Conservation (phyloP, 306 rosid species). For the Gleditsia sinensis region DNA sequence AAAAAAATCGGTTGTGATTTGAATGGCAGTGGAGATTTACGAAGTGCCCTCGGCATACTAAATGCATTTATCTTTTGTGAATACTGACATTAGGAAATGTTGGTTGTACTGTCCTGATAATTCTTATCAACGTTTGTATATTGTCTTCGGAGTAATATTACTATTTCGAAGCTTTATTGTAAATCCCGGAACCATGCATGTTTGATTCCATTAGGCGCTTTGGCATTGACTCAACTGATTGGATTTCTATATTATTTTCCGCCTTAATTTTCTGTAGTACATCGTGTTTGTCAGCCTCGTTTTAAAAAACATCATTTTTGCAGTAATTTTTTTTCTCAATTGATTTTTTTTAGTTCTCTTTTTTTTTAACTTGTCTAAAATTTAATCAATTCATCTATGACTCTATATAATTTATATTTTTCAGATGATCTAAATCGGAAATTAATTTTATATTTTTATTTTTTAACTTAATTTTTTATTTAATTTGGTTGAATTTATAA, state of each 20-base stretch:
- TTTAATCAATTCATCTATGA: too few species aligned
- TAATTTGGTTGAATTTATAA: too few species aligned
- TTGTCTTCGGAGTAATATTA: conserved; percentile 27
- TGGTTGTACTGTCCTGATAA: conserved; percentile 30
- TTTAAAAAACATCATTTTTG: too few species aligned
- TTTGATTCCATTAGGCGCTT: conserved; percentile 21
- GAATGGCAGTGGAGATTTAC: conserved; percentile 31
- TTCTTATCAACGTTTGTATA: conserved; percentile 37
- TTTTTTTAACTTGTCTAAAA: too few species aligned
- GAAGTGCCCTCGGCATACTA: conserved; percentile 13
- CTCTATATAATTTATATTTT: too few species aligned
- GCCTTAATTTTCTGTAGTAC: not conserved
- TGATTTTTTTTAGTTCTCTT: too few species aligned
- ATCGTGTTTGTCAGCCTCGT: too few species aligned
- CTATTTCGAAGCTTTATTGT: conserved; percentile 30
- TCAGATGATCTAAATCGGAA: too few species aligned
- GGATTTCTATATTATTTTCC: conserved; percentile 11
- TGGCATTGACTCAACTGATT: conserved; percentile 11
- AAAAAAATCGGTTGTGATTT: too few species aligned
- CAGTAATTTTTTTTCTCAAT: not conserved
- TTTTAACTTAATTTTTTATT: too few species aligned
- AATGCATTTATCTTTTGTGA: conserved; percentile 36
- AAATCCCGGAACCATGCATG: conserved; percentile 29
- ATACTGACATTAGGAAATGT: conserved; percentile 34
- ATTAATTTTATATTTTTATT: too few species aligned